Evolutionary conservation across 352 stramenopile genomes (phyloP), one percentile per base, ranked within the genome.

Genomic region (Phytophthora litchii): DNA sequence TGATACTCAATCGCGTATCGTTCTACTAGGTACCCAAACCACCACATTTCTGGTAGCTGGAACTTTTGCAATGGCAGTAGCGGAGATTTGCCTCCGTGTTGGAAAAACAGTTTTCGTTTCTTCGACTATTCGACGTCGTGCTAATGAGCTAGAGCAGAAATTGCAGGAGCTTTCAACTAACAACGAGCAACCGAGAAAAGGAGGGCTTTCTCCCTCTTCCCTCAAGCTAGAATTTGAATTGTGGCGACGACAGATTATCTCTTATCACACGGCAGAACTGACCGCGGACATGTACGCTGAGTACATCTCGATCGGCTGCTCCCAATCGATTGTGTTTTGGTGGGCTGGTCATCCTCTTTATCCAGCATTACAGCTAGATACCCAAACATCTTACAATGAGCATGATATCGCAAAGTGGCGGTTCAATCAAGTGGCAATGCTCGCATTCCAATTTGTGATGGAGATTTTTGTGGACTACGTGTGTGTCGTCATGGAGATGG

Each of bases 221-320:
- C 20, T 61, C 4, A 55, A 54, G 27, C 8, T 60, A 17, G 49
- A 62, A 9, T 79, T 79, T 3, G 45, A 68, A 8, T 20, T 47
- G 13, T 79, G 73, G 69, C 54, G 51, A 19, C 50, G 29, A 20
- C 71, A 70, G 4, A 23, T 70, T 1, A 16, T 84, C 2, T 35
- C 46, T 0, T 64, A 78, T 17, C 59, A 81, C 19, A 72, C 72
- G 13, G 69, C 72, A 1, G 75, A 84, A 41, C 25, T 60, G 12
- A 73, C 71, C 19, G 72, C 71, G 37, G 72, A 79, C 32, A 84
- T 84, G 72, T 78, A 77, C 27, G 68, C 74, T 16, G 74, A 84
- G 54, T 84, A 84, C 36, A 74, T 84, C 23, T 69, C 72, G 0
- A 80, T 84, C 29, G 72, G 61, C 0, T 84, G 72, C 44, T 81